Base-by-base conservation (phyloP, 2,329 filamentous ascomycete genomes). In the Ustulina deusta region DNA sequence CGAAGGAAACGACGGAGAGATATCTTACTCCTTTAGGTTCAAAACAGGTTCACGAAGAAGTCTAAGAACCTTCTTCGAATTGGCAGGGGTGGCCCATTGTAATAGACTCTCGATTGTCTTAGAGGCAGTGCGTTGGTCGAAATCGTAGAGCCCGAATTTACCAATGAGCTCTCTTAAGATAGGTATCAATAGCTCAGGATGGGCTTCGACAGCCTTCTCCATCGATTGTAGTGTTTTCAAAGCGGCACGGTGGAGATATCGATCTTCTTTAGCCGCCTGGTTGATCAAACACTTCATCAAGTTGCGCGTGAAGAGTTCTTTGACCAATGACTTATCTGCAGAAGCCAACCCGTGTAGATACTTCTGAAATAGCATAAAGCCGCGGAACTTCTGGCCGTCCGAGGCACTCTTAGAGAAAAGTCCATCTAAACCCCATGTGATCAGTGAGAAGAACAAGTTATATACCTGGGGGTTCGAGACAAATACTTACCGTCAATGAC, bases 351-450 rank as follows among this genome's bases (percentile, higher is more conserved):
- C 82, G 51, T 85, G 81, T 3, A 97, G 81, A 73, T 94, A 88
- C 75, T 91, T 93, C 74, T 91, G 89, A 75, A 97, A 93, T 2
- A 98, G 87, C 74, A 94, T 89, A 80, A 98, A 95, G 0, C 96
- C 96, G 79, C 93, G 94, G 75, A 93, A 93, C 79, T 97, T 98
- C 63, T 97, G 91, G 73, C 94, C 93, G 49, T 94, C 90, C 1
- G 94, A 97, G 7, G 94, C 91, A 11, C 87, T 89, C 64, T 91
- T 88, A 6, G 93, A 91, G 77, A 98, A 97, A 3, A 97, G 85
- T 9, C 92, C 91, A 77, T 95, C 92, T 95, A 70, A 0, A 52
- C 51, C 20, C 22, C 15, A 11, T 63, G 27, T 20, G 25, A 25
- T 74, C 63, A 68, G 69, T 65, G 1, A 38, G 25, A 34, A 29